Base-by-base conservation (phyloP, 768 basidiomycete species). In the Boletus coccyginus region DNA sequence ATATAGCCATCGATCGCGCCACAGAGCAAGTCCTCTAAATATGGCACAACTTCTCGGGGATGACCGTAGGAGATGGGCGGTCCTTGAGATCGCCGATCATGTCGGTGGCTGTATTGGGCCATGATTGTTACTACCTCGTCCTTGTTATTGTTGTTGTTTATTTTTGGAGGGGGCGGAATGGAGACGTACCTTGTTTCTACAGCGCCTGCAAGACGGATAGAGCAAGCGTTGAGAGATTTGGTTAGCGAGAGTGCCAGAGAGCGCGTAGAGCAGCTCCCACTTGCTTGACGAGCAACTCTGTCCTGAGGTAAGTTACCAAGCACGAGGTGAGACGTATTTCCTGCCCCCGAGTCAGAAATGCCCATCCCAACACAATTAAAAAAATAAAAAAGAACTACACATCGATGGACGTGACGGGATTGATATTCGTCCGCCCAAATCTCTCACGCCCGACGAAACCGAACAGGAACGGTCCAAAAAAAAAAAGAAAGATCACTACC, bases 31-130 rank as follows among this genome's bases (percentile, higher is more conserved):
- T 81, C 83, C 21, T 57, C 82, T 73, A 64, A 86, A 86, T 70
- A 86, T 81, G 67, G 82, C 81, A 53, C 21, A 21, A 21, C 21
- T 21, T 21, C 71, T 77, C 39, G 85, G 85, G 61, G 84, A 86
- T 13, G 84, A 80, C 49, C 85, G 75, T 27, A 86, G 77, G 55
- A 87, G 81, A 66, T 85, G 85, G 57, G 83, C 83, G n/a, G 2
- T 86, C 83, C 72, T 87, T 86, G 62, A 87, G 67, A 66, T 87
- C 86, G 53, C 84, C 79, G 45, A 80, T 81, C 86, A 87, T 86
- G 65, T 87, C 86, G 32, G 78, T 64, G 24, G 82, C 77, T 70
- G 39, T 46, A n/a, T 17, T 35, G 53, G 8, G 12, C 2, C 21
- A 1, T 21, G 21, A 21, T 21, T 21, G 21, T 21, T 21, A 21